Base-by-base conservation (phyloP, 306 rosid species). In the Oxytropis ochrocephala region DNA sequence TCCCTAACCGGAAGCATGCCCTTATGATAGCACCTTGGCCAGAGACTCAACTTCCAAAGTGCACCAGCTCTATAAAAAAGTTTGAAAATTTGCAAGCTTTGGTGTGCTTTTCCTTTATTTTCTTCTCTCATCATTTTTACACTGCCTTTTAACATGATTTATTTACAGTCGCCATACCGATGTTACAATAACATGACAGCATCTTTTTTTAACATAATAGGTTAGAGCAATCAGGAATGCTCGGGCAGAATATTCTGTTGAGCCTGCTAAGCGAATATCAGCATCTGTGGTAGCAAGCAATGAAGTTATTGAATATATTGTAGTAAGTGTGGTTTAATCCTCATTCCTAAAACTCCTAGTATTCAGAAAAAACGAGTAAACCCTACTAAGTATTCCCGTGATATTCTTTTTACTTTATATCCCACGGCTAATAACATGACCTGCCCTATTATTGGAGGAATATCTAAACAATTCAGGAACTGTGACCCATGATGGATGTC, bases 231-330 rank as follows among this genome's bases (percentile, higher is more conserved):
- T 93, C 66, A 79, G 98, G 76, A 93, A 93, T 90, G 93, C 90
- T 66, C 85, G 97, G 72, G 96, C 98, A 71, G 98, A 93, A 85
- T 90, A 93, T 81, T 88, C 96, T 63, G 98, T 93, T 84, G 98
- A 88, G 83, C 97, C 97, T 39, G 98, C 81, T 16, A 93, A 86
- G 80, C 85, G 91, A 49, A 88, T 93, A 81, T 93, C 98, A 46
- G 97, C 91, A 51, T 88, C 89, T 11, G 72, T 90, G 48, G 90
- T 90, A 77, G 98, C 98, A 56, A 90, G 84, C 76, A 82, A 83
- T 62, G 98, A 88, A 74, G 97, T 93, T 47, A 82, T 80, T 72
- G 85, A 81, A 49, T 90, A 93, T 72, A 73, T 88, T 82, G 73
- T 85, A 73, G 98, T 93, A 83, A 73, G 96, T 74, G 68, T 57